phyloP scores from a whole-genome alignment of 805 yeast species.

The Wickerhamomyces canadensis region DNA sequence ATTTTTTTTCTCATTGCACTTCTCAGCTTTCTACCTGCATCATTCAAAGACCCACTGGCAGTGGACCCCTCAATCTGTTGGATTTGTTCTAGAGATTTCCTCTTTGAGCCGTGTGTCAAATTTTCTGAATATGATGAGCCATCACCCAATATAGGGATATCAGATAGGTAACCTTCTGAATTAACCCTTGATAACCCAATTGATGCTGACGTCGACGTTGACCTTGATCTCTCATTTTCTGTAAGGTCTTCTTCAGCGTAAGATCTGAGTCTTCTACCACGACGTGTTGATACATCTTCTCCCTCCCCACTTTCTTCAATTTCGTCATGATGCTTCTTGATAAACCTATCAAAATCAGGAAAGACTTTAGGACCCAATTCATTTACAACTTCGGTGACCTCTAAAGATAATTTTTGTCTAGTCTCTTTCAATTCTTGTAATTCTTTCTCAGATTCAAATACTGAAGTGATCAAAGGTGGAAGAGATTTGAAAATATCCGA shows the following conservation, averaged over 20 bases:
- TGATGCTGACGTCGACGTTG: constrained; percentile 27
- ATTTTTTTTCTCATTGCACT: constrained; percentile 8
- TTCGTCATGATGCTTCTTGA: constrained; percentile 1
- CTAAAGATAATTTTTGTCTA: constrained; percentile 56
- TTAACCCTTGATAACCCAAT: constrained; percentile 59
- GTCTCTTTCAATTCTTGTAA: constrained; percentile 48
- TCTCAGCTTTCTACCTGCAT: constrained; percentile 8
- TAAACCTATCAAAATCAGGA: constrained; percentile 66
- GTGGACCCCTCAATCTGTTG: no score
- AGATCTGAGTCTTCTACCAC: constrained; percentile 26
- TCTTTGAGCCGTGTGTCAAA: not conserved
- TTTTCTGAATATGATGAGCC: constrained; percentile 3
- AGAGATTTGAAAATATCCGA: constrained; percentile 78
- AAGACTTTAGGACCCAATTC: constrained; percentile 79
- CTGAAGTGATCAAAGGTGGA: constrained; percentile 55
- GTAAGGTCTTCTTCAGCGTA: constrained; percentile 6
- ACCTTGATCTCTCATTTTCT: constrained; percentile 10
- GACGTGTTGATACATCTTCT: constrained; percentile 21
- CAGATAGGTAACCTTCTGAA: constrained; percentile 56
- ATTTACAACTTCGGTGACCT: constrained; percentile 77
- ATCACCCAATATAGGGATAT: constrained; percentile 52
- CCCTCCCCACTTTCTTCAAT: constrained; percentile 28
- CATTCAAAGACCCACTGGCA: constrained; percentile 1
- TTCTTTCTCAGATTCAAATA: constrained; percentile 35
- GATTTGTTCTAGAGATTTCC: no score